Base-by-base conservation (phyloP, 257 asterid species). In the Solanum pimpinellifolium region DNA sequence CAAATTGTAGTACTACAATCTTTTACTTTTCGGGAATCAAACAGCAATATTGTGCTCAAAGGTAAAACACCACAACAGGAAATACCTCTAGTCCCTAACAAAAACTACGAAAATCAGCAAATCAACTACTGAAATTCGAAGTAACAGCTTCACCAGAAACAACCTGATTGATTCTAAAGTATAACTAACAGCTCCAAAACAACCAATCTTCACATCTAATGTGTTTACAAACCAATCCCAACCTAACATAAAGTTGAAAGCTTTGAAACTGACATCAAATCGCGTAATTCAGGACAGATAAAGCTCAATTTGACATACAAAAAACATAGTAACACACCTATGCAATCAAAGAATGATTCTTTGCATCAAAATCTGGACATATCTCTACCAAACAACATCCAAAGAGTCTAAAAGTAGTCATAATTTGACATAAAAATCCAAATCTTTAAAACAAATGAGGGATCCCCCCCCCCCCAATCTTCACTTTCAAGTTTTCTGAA, bases 401-500 rank as follows among this genome's bases (percentile, higher is more conserved):
- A 49, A 46, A 65, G 13, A 85, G 42, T 15, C 33, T 33, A 86
- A 35, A 29, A 86, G 25, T 73, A 59, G 3, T 72, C 73, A 86
- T 33, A 49, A 15, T 86, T 18, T 35, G 33, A 49, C 23, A 86
- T n/a, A 59, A 35, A 73, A 62, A 73, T 42, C 13, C 9, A 27
- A 23, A 86, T 47, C 87, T 73, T 86, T 11, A 77, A 9, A 69
- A 73, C 80, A 86, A 73, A 73, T 25, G 35, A 29, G 78, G 72
- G 29, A 8, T 21, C 3, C 0, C 0, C 8, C 0, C 0, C 27
- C 68, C 68, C 68, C 9, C 68, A 59, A 59, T 59, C 27, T 21
- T 59, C 68, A 59, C 0, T 21, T 25, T 21, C 0, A 21, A 59
- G 68, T 59, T 8, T 1, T 59, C 68, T 59, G 3, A 59, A 59